These are phyloP conservation scores for Diaporthe longicolla DNA, from an alignment of 2,329 filamentous ascomycete genomes.

Conservation along the genomic window DNA sequence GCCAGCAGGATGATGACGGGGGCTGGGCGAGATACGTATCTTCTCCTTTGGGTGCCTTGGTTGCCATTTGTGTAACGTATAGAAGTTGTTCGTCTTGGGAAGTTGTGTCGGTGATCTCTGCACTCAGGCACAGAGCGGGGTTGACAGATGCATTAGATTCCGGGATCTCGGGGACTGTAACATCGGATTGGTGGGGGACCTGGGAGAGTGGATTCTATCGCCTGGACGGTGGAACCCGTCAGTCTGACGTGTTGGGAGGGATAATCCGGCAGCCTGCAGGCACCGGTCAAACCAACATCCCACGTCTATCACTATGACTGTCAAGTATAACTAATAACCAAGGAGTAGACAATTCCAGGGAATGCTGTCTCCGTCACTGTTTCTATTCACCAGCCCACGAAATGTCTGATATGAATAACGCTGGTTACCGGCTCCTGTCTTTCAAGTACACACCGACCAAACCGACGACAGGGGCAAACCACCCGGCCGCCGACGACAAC, in stretches of 20 bases:
- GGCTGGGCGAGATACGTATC: slow-evolving; percentile 51
- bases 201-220: neutral
- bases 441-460: slow-evolving; percentile 36
- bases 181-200: neutral
- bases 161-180: neutral
- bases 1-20: slow-evolving; percentile 55
- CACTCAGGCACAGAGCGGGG: slow-evolving; percentile 2
- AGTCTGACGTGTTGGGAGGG: too few relatives aligned
- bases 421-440: slow-evolving; percentile 39
- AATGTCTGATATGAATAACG: slow-evolving; percentile 35
- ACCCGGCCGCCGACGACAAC: too few relatives aligned
- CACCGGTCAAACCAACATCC: neutral
- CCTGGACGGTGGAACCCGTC: neutral
- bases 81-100: neutral
- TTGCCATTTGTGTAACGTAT: neutral
- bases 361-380: neutral
- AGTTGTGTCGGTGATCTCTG: neutral
- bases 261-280: slow-evolving; percentile 12
- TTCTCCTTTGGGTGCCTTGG: neutral
- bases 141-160: neutral
- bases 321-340: too few relatives aligned
- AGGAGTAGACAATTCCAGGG: too few relatives aligned
- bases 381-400: neutral
- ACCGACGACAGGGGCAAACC: neutral
- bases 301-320: too few relatives aligned